These are phyloP conservation scores for Exserohilum turcica DNA, from an alignment of 2,329 filamentous ascomycete species.

Conservation along the genomic window DNA sequence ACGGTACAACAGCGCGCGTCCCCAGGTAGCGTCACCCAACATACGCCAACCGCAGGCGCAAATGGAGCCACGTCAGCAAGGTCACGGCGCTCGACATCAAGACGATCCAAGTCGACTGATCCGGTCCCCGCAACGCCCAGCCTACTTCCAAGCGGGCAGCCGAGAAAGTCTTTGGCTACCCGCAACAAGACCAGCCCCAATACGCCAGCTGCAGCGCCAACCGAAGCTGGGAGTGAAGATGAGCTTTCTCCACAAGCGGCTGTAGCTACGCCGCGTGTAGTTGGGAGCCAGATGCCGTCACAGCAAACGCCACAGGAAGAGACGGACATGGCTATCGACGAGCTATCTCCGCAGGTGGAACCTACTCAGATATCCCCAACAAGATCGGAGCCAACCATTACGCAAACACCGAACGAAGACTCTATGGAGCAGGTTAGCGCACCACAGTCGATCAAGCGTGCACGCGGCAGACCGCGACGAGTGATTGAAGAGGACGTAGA, in stretches of 20 bases:
- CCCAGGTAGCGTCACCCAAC: slow-evolving; percentile 3
- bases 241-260: slow-evolving; percentile 32
- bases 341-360: slow-evolving; percentile 19
- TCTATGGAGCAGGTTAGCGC: neutral
- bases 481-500: slow-evolving; percentile 1
- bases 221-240: slow-evolving; percentile 34
- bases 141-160: slow-evolving; percentile 18
- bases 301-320: slow-evolving; percentile 13
- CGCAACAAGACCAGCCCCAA: slow-evolving; percentile 17
- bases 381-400: neutral
- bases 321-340: slow-evolving; percentile 27
- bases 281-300: slow-evolving; percentile 4
- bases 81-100: slow-evolving; percentile 15
- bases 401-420: neutral
- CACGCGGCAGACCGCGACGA: slow-evolving; percentile 11
- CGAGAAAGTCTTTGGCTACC: slow-evolving; percentile 18
- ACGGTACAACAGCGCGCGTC: slow-evolving; percentile 13
- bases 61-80: slow-evolving; percentile 12
- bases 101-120: slow-evolving; percentile 30
- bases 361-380: slow-evolving; percentile 9
- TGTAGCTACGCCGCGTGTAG: slow-evolving; percentile 2
- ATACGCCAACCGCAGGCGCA: slow-evolving; percentile 13
- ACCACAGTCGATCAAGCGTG: slow-evolving; percentile 8
- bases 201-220: slow-evolving; percentile 19
- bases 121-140: slow-evolving; percentile 32